Evolutionary conservation across 495 filamentous ascomycete species (phyloP).

Genomic region (Penicillium goetzii): DNA sequence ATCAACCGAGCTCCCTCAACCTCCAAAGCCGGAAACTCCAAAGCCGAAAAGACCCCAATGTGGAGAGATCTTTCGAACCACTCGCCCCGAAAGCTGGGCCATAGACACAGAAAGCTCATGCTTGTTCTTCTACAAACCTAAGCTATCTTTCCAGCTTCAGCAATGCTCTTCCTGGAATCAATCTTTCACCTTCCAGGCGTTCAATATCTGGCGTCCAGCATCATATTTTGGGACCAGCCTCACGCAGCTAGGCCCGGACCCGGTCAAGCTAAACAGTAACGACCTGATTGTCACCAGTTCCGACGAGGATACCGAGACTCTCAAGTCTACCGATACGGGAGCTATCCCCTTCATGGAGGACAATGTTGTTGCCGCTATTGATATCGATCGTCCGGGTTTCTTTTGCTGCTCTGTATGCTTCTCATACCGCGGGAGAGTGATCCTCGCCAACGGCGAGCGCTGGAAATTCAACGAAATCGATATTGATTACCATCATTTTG

Average conservation of each 20-base stretch:
- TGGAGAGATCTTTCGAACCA: background rate
- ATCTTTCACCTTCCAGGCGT: background rate
- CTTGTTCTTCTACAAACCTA: background rate
- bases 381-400: conserved; percentile 6
- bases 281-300: conserved; percentile 6
- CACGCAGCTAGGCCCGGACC: background rate
- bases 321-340: background rate
- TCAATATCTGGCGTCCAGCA: conserved; percentile 13
- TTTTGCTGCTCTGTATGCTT: conserved; percentile 1
- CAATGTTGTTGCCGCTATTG: background rate
- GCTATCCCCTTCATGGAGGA: background rate
- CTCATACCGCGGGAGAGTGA: background rate
- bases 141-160: background rate
- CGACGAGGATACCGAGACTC: background rate
- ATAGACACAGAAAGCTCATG: conserved; percentile 1
- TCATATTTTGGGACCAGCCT: conserved; percentile 6
- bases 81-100: background rate
- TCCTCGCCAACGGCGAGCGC: conserved; percentile 13
- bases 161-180: conserved; percentile 6
- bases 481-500: background rate
- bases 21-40: background rate
- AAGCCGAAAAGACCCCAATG: background rate
- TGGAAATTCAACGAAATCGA: conserved; percentile 11
- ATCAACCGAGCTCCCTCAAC: background rate
- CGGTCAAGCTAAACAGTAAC: conserved; percentile 7